Percentiles rank a stretch among this genome's conserved stretches.
These are phyloP conservation scores for Curvularia sp. DNA, from an alignment of 2,329 filamentous ascomycete species.

Conservation along the genomic window DNA sequence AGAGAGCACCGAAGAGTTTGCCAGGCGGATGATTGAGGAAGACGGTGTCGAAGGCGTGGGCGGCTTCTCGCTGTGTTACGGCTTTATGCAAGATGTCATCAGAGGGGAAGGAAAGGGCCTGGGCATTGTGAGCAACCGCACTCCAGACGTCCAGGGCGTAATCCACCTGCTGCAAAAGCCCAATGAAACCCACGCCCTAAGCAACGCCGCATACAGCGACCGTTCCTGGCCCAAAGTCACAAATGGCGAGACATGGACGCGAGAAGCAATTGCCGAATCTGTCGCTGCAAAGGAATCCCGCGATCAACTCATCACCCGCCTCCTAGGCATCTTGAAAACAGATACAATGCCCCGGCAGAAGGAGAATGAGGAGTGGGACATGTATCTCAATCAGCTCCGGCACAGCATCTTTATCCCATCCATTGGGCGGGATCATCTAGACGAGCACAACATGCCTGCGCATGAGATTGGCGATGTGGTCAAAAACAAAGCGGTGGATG, in stretches of 20 bases:
- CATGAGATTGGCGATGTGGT: slow-evolving; percentile 54
- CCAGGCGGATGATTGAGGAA: slow-evolving; percentile 61
- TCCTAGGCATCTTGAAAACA: slow-evolving; percentile 61
- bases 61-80: slow-evolving; percentile 69
- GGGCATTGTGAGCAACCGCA: slow-evolving; percentile 69
- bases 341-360: slow-evolving; percentile 63
- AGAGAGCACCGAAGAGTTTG: slow-evolving; percentile 60
- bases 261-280: slow-evolving; percentile 58
- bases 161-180: slow-evolving; percentile 59
- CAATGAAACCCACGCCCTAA: slow-evolving; percentile 65
- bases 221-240: slow-evolving; percentile 68
- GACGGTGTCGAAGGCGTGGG: slow-evolving; percentile 65
- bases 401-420: slow-evolving; percentile 68
- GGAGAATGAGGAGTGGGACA: slow-evolving; percentile 60
- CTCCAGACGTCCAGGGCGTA: slow-evolving; percentile 59
- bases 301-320: slow-evolving; percentile 58
- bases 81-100: slow-evolving; percentile 58
- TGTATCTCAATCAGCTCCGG: slow-evolving; percentile 63
- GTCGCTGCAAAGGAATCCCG: slow-evolving; percentile 54
- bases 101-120: slow-evolving; percentile 45
- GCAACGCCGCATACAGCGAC: slow-evolving; percentile 67
- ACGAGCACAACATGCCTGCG: slow-evolving; percentile 47
- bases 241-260: slow-evolving; percentile 62
- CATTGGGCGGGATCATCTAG: slow-evolving; percentile 58
- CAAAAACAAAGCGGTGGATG: slow-evolving; percentile 43